Conservation (phyloP, 1,284 basidiomycete genomes). For the Cerrena zonata region DNA sequence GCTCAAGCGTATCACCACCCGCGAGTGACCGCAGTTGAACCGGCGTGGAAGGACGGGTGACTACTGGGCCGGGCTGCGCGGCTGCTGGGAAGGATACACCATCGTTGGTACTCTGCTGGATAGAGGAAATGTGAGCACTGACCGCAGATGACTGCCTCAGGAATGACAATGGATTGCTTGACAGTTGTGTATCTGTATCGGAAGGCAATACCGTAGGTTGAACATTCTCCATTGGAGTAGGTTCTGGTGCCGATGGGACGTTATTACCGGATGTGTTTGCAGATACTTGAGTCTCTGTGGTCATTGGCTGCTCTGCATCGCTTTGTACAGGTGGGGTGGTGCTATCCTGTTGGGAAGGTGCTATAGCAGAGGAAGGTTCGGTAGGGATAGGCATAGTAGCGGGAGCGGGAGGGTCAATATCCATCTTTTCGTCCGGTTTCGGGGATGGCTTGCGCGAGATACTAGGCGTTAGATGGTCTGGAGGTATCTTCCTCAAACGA, state of each 20-base stretch:
- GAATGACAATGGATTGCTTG: background rate
- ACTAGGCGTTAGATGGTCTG: background rate
- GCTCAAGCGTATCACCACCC: too few species aligned
- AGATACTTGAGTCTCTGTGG: background rate
- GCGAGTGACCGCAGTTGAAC: too few species aligned
- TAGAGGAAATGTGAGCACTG: background rate
- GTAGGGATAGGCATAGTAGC: too few species aligned
- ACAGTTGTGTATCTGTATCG: background rate
- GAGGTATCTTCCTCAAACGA: background rate
- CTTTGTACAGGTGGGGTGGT: too few species aligned
- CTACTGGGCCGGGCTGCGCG: background rate
- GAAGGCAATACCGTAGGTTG: too few species aligned
- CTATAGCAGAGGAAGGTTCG: too few species aligned
- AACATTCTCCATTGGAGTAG: background rate
- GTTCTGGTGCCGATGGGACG: background rate
- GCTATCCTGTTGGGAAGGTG: too few species aligned
- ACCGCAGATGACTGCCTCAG: background rate
- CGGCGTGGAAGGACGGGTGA: too few species aligned
- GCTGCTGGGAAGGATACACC: background rate
- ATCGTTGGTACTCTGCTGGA: background rate
- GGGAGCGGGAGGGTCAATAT: background rate
- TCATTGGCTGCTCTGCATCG: too few species aligned
- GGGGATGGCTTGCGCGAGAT: background rate
- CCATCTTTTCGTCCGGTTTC: background rate
- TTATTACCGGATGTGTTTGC: background rate